phyloP scores from a whole-genome alignment of 371 early-diverging fungal species.

The Encephalitozoon intestinalis region DNA sequence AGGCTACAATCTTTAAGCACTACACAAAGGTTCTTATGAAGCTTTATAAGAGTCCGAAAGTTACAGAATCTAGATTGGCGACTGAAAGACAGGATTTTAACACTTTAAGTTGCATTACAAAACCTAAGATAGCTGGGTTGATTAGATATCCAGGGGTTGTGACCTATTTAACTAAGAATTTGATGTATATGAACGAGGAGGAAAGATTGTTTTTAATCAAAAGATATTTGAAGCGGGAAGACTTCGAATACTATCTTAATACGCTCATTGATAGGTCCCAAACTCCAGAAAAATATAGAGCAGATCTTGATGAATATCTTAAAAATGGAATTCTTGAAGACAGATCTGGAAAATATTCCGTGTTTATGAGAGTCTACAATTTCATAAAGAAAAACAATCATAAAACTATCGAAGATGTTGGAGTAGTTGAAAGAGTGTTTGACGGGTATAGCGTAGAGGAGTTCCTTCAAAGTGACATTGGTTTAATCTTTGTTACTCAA shows the following conservation, averaged over 20 bases:
- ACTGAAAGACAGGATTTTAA: neutral
- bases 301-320: neutral
- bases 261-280: neutral
- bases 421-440: neutral
- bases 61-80: neutral
- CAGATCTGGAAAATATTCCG: neutral
- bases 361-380: conserved; percentile 5
- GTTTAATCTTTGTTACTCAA: neutral
- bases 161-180: neutral
- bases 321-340: neutral
- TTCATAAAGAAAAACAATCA: neutral
- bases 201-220: neutral
- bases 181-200: neutral
- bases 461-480: neutral
- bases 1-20: neutral
- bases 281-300: neutral
- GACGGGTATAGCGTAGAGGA: neutral
- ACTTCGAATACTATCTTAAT: conserved; percentile 11
- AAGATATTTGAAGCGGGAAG: conserved; percentile 6
- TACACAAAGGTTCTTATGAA: neutral
- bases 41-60: neutral
- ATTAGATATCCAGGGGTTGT: neutral
- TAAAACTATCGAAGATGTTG: neutral
- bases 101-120: neutral
- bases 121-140: neutral